These are phyloP conservation scores for Themeda triandra DNA, from an alignment of 176 grass and related monocot genomes.

Conservation along the genomic window DNA sequence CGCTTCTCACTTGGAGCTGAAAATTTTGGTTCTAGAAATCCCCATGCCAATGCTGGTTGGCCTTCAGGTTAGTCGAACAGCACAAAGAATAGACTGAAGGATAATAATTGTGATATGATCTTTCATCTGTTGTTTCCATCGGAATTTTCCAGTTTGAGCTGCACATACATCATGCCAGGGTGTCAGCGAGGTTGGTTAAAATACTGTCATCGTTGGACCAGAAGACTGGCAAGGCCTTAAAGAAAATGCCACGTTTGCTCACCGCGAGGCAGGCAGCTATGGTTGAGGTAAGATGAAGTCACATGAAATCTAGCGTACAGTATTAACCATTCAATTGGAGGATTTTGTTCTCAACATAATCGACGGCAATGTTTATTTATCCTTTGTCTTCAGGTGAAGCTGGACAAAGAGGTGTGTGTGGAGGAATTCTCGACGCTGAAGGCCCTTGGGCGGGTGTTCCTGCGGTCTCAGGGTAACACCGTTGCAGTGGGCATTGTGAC, in stretches of 20 bases:
- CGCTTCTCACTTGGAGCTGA: slow-evolving; percentile 67
- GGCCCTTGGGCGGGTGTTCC: slow-evolving; percentile 64
- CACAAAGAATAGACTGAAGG: not conserved
- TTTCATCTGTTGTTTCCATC: not conserved
- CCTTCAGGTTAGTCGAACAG: slow-evolving; percentile 53
- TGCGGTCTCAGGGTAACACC: slow-evolving; percentile 58
- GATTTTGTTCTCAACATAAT: not conserved
- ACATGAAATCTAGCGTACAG: not conserved
- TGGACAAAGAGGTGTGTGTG: slow-evolving; percentile 61
- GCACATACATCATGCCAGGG: slow-evolving; percentile 67
- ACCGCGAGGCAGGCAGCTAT: slow-evolving; percentile 60
- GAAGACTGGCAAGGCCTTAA: slow-evolving; percentile 59
- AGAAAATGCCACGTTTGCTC: slow-evolving; percentile 59
- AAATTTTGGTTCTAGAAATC: slow-evolving; percentile 77
- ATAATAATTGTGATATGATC: not conserved
- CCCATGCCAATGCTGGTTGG: slow-evolving; percentile 59
- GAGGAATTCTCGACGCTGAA: slow-evolving; percentile 61
- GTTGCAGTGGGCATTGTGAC: slow-evolving; percentile 71
- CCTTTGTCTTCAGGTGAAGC: slow-evolving; percentile 47
- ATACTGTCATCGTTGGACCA: slow-evolving; percentile 63
- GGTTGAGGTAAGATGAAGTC: slow-evolving; percentile 34
- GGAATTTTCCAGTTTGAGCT: slow-evolving; percentile 27
- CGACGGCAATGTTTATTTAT: not conserved
- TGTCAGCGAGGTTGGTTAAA: slow-evolving; percentile 54
- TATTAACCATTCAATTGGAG: not conserved